phyloP scores from a whole-genome alignment of 1,284 basidiomycete genomes.

The Ustilago trichophora region DNA sequence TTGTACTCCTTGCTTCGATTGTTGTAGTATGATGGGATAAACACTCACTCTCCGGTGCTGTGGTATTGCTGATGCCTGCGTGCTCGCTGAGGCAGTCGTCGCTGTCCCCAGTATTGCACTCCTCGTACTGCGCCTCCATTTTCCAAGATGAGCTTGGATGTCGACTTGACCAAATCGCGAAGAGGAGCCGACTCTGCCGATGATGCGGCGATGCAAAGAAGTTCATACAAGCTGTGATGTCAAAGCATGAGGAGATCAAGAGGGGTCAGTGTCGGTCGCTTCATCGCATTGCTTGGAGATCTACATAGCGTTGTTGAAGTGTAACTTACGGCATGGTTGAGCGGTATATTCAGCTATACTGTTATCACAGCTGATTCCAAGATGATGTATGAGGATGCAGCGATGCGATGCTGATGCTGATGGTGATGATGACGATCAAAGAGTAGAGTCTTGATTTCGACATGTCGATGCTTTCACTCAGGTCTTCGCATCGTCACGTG shows the following conservation, averaged over 20 bases:
- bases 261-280: too few species aligned
- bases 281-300: too few species aligned
- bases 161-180: constrained; percentile 77
- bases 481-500: constrained; percentile 19
- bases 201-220: constrained; percentile 63
- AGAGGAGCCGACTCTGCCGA: constrained; percentile 71
- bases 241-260: too few species aligned
- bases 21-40: background rate
- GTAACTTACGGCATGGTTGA: constrained; percentile 43
- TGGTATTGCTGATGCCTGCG: constrained; percentile 75
- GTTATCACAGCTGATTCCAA: too few species aligned
- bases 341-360: background rate
- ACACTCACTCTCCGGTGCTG: constrained; percentile 81
- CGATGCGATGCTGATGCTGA: background rate
- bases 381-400: too few species aligned
- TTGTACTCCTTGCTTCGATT: too few species aligned
- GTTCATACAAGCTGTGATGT: constrained; percentile 65
- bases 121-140: constrained; percentile 81
- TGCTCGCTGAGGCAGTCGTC: constrained; percentile 80
- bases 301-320: too few species aligned
- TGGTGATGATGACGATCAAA: background rate
- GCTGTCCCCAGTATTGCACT: constrained; percentile 79
- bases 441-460: too few species aligned
- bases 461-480: background rate
- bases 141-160: constrained; percentile 78